These are phyloP conservation scores for Trichoderma breve DNA, from an alignment of 2,329 filamentous ascomycete genomes.

Conservation along the genomic window DNA sequence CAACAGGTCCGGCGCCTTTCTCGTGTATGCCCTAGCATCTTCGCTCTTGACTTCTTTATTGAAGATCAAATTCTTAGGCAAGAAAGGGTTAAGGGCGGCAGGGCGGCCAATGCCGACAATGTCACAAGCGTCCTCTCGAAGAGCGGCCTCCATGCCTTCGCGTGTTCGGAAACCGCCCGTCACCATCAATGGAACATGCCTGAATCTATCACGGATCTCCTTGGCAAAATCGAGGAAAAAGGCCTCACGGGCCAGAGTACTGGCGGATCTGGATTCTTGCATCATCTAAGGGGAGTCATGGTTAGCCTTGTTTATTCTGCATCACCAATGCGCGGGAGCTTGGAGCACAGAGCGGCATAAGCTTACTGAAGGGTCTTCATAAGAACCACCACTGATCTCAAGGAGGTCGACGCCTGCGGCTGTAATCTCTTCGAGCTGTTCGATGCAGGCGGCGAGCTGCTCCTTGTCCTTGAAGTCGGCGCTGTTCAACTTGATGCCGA, in stretches of 20 bases:
- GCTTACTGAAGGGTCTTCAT: slow-evolving; percentile 49
- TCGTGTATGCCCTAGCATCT: slow-evolving; percentile 34
- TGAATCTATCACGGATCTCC: slow-evolving; percentile 41
- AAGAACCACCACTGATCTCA: slow-evolving; percentile 64
- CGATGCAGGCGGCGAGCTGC: slow-evolving; percentile 51
- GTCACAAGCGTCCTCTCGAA: slow-evolving; percentile 40
- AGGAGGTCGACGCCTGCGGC: slow-evolving; percentile 61
- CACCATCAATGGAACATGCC: slow-evolving; percentile 50
- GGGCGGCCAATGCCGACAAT: slow-evolving; percentile 43
- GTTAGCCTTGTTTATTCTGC: background rate
- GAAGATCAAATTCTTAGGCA: slow-evolving; percentile 38
- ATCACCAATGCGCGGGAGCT: background rate
- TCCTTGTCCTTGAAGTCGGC: slow-evolving; percentile 52
- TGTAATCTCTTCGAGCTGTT: slow-evolving; percentile 53
- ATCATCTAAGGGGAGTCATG: slow-evolving; percentile 34
- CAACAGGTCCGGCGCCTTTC: slow-evolving; percentile 27
- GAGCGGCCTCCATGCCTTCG: slow-evolving; percentile 40
- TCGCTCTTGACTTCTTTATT: slow-evolving; percentile 35
- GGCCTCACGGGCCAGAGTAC: slow-evolving; percentile 56
- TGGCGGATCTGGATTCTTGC: slow-evolving; percentile 22
- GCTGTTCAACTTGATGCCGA: slow-evolving; percentile 57
- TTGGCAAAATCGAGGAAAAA: slow-evolving; percentile 67
- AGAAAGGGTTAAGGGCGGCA: slow-evolving; percentile 36
- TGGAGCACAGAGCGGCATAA: background rate
- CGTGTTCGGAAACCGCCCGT: slow-evolving; percentile 62